phyloP scores from a whole-genome alignment of 202 grass and related monocot species.

The Hordeum pubiflorum region DNA sequence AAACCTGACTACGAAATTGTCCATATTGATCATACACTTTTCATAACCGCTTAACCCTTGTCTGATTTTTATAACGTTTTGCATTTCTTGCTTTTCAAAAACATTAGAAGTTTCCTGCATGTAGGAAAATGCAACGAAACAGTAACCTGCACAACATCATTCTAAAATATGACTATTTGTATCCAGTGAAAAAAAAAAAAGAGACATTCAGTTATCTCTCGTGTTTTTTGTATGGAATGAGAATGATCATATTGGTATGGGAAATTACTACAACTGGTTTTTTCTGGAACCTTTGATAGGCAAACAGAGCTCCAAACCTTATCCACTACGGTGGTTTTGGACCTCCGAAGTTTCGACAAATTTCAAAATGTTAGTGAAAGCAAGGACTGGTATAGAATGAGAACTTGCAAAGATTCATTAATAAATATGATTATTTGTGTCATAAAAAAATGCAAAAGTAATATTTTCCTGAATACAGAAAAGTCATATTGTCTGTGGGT shows the following conservation, averaged over 20 bases:
- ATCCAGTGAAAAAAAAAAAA: too few species aligned
- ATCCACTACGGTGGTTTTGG: too few species aligned
- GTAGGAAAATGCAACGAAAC: too few species aligned
- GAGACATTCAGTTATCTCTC: neutral
- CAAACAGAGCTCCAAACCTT: too few species aligned
- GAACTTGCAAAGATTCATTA: neutral
- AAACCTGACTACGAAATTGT: too few species aligned
- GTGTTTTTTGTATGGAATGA: neutral
- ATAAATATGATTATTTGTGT: neutral
- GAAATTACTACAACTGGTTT: neutral
- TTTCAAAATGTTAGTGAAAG: neutral
- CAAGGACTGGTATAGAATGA: neutral
- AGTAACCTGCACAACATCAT: too few species aligned
- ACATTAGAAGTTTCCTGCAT: too few species aligned
- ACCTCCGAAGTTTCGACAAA: neutral
- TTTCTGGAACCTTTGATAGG: neutral
- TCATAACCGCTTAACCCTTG: too few species aligned
- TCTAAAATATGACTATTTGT: too few species aligned
- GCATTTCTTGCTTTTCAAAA: too few species aligned
- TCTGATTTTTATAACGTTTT: too few species aligned
- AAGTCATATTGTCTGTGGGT: neutral
- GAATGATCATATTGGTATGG: neutral
- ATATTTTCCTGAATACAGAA: neutral
- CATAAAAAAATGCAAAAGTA: neutral
- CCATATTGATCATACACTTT: too few species aligned